Evolutionary conservation across 768 basidiomycete species (phyloP).

Genomic region (Hysterangium stoloniferum): DNA sequence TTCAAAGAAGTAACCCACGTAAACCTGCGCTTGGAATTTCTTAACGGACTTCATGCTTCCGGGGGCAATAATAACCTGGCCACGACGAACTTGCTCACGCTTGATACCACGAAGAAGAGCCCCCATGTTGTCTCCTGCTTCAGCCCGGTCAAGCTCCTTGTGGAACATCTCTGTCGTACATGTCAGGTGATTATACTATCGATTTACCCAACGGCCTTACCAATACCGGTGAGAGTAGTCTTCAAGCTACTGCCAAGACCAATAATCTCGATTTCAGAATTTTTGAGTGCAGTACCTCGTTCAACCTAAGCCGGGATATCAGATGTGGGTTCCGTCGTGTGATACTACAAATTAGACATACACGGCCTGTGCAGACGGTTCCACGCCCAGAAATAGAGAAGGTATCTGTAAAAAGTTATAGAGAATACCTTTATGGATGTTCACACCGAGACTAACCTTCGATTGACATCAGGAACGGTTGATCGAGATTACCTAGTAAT

Average conservation of each 20-base stretch:
- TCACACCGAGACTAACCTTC: conserved; percentile 50
- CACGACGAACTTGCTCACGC: conserved; percentile 90
- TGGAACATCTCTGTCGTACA: conserved; percentile 87
- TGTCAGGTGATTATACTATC: conserved; percentile 9
- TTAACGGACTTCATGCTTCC: conserved; percentile 91
- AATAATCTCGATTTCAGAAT: conserved; percentile 87
- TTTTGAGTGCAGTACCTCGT: conserved; percentile 86
- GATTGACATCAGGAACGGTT: conserved; percentile 93
- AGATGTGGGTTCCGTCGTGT: neutral
- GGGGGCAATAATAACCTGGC: conserved; percentile 84
- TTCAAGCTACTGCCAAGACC: conserved; percentile 77
- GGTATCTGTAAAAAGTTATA: conserved; percentile 42
- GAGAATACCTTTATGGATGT: neutral
- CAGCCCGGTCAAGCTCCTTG: conserved; percentile 95
- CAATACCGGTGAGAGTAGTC: conserved; percentile 93
- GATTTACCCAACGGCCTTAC: conserved; percentile 31
- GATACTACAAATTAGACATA: conserved; percentile 12
- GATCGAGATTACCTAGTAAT: conserved; percentile 80
- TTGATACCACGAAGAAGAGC: conserved; percentile 94
- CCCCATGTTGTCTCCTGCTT: conserved; percentile 99
- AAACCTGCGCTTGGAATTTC: conserved; percentile 92
- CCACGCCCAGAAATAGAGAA: conserved; percentile 99
- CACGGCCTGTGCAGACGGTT: conserved; percentile 92
- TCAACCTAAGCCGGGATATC: conserved; percentile 57
- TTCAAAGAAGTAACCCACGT: conserved; percentile 38